phyloP scores from a whole-genome alignment of 345 rosid species.

The Combretum micranthum region DNA sequence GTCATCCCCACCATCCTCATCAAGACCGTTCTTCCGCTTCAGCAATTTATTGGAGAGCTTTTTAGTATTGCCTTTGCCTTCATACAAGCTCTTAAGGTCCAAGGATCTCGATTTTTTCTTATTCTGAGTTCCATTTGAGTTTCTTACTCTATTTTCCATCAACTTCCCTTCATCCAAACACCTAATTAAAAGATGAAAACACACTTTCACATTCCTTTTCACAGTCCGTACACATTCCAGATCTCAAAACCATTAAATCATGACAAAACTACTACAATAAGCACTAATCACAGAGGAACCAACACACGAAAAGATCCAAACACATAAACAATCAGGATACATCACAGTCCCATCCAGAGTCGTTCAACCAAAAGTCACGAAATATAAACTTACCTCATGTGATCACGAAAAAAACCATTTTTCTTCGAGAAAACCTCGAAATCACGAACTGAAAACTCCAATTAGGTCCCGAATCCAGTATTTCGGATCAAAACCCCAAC shows the following conservation, averaged over 20 bases:
- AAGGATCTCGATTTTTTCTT: constrained; percentile 73
- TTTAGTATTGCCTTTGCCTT: constrained; percentile 31
- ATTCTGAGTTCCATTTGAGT: constrained; percentile 67
- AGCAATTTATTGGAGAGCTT: constrained; percentile 25
- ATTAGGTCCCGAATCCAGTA: too few relatives aligned
- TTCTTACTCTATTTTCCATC: constrained; percentile 76
- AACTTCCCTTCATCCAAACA: constrained; percentile 38
- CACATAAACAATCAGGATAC: too few relatives aligned
- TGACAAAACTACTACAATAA: constrained; percentile 12
- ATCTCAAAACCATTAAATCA: constrained; percentile 33
- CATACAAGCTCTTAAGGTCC: constrained; percentile 86
- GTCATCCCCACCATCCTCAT: constrained; percentile 26
- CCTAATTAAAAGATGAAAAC: constrained; percentile 24
- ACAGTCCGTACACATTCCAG: constrained; percentile 33
- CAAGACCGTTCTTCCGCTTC: constrained; percentile 51
- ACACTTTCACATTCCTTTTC: constrained; percentile 30
- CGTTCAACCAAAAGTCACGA: too few relatives aligned
- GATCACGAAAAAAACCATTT: too few relatives aligned
- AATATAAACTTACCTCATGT: too few relatives aligned
- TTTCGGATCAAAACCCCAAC: constrained; percentile 8
- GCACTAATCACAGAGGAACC: constrained; percentile 15
- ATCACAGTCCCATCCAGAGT: too few relatives aligned
- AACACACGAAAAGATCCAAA: not conserved
- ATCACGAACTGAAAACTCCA: too few relatives aligned
- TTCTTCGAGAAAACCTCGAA: too few relatives aligned